A percentile compares a stretch with the other conserved stretches of the same genome.
These are phyloP conservation scores for Rhododendron kiyosumense DNA, from an alignment of 148 eudicot species.

Conservation along the genomic window DNA sequence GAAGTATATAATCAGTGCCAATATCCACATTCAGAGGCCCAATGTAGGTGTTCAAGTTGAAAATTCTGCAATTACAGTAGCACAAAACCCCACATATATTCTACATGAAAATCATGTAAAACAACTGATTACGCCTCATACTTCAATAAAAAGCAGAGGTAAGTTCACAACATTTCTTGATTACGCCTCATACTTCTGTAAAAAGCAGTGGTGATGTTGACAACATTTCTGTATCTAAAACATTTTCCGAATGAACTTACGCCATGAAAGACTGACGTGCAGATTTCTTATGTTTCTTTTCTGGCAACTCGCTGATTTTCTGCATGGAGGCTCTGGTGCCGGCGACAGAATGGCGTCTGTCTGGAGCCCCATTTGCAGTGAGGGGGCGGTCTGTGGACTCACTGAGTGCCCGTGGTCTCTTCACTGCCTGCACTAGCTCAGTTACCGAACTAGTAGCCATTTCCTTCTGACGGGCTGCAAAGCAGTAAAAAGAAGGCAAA, in stretches of 20 bases:
- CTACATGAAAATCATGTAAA: not conserved
- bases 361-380: slow-evolving; percentile 38
- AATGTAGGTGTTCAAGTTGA: not conserved
- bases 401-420: slow-evolving; percentile 76
- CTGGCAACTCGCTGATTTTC: slow-evolving; percentile 63
- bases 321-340: slow-evolving; percentile 52
- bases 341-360: slow-evolving; percentile 52
- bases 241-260: slow-evolving; percentile 29
- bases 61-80: not conserved
- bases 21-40: not conserved
- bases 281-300: slow-evolving; percentile 55
- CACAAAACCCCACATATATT: not conserved
- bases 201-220: not conserved
- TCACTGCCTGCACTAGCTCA: slow-evolving; percentile 86
- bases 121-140: not conserved
- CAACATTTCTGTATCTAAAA: not conserved
- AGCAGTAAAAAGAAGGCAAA: not conserved
- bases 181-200: not conserved
- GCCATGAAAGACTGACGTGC: slow-evolving; percentile 73
- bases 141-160: not conserved
- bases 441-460: slow-evolving; percentile 65
- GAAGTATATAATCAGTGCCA: not conserved
- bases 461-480: slow-evolving; percentile 91
- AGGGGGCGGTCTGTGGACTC: slow-evolving; percentile 68
- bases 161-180: not conserved